A percentile compares a stretch with the other conserved stretches of the same genome.
These are phyloP conservation scores for Aureobasidium sp. DNA, from an alignment of 2,329 filamentous ascomycete species.

Conservation along the genomic window DNA sequence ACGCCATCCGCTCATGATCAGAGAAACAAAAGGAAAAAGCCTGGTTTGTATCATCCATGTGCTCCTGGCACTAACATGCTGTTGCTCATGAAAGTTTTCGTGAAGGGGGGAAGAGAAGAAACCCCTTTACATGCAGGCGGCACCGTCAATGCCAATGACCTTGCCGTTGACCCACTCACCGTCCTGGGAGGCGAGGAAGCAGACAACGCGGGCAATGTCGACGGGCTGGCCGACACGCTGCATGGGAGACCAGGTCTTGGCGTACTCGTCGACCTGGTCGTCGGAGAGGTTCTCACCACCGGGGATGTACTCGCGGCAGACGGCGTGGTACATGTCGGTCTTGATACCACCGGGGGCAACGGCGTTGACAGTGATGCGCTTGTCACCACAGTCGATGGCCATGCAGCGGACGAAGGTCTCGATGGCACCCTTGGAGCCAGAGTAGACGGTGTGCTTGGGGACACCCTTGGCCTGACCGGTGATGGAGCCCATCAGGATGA, in stretches of 20 bases:
- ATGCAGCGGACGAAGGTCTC: constrained; percentile 48
- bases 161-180: constrained; percentile 49
- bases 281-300: constrained; percentile 46
- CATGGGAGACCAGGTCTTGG: constrained; percentile 55
- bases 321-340: constrained; percentile 53
- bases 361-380: constrained; percentile 52
- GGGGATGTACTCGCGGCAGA: constrained; percentile 57
- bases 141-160: constrained; percentile 41
- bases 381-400: constrained; percentile 46
- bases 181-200: constrained; percentile 50
- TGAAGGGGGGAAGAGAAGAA: background rate
- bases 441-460: constrained; percentile 46
- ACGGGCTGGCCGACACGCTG: constrained; percentile 59
- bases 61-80: constrained; percentile 6
- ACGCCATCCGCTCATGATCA: constrained; percentile 6
- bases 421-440: constrained; percentile 45
- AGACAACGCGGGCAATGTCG: constrained; percentile 59
- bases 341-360: constrained; percentile 50
- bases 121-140: constrained; percentile 29
- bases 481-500: constrained; percentile 49
- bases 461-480: constrained; percentile 49
- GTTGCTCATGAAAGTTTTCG: background rate
- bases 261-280: constrained; percentile 54
- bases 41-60: background rate
- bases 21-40: background rate